These are phyloP conservation scores for Fusarium chuoi DNA, from an alignment of 2,329 filamentous ascomycete genomes.

Conservation along the genomic window DNA sequence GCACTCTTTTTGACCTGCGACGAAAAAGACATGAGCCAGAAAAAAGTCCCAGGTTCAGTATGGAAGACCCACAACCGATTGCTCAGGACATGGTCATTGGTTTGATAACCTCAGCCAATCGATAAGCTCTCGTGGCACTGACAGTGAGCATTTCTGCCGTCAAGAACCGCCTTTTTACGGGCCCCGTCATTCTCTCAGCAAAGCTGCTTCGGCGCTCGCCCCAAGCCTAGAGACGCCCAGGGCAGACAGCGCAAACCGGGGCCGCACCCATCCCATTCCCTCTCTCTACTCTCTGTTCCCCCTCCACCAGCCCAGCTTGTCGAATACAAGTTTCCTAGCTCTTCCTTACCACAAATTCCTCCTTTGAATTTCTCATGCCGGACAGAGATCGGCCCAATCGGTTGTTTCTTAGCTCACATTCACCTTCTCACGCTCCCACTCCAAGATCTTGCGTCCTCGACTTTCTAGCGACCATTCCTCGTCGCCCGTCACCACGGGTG, in stretches of 20 bases:
- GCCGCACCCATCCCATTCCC: constrained; percentile 21
- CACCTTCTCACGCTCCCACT: neutral
- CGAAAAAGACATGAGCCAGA: constrained; percentile 38
- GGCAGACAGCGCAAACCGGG: constrained; percentile 42
- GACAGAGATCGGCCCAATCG: constrained; percentile 13
- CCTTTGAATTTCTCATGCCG: constrained; percentile 22
- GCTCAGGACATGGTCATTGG: constrained; percentile 16
- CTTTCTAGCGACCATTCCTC: constrained; percentile 23
- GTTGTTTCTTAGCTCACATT: constrained; percentile 1
- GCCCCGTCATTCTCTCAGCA: constrained; percentile 46
- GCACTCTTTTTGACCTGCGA: constrained; percentile 27
- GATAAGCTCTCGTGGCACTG: constrained; percentile 16
- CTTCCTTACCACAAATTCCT: neutral
- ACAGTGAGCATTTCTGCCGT: constrained; percentile 45
- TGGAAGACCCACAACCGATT: constrained; percentile 29
- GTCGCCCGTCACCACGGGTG: constrained; percentile 29
- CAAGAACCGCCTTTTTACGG: constrained; percentile 41
- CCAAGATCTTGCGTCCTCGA: constrained; percentile 5
- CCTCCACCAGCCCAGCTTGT: constrained; percentile 12
- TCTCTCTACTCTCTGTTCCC: constrained; percentile 27
- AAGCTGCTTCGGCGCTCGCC: constrained; percentile 40
- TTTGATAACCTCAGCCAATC: constrained; percentile 6
- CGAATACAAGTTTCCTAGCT: constrained; percentile 6
- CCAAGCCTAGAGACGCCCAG: constrained; percentile 13
- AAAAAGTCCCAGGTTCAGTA: constrained; percentile 40